These are phyloP conservation scores for Ogataea pignaliae DNA, from an alignment of 805 yeast species.

Conservation along the genomic window DNA sequence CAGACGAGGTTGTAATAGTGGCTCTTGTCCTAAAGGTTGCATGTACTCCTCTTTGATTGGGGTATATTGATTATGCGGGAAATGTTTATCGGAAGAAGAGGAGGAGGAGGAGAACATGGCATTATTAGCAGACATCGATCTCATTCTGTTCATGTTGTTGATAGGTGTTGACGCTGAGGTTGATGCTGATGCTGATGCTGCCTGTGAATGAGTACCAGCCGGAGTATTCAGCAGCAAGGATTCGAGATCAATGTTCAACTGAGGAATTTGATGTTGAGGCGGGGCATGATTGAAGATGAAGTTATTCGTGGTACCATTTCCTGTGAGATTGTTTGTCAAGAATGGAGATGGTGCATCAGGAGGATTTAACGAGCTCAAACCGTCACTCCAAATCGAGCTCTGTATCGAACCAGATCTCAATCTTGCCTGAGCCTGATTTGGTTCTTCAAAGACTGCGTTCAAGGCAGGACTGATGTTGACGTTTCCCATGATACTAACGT, in stretches of 20 bases:
- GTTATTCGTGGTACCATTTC: constrained; percentile 13
- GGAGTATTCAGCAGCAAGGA: constrained; percentile 3
- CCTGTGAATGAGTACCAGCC: too few relatives aligned
- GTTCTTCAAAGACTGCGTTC: constrained; percentile 26
- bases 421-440: constrained; percentile 25
- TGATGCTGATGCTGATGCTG: constrained; percentile 17
- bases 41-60: constrained; percentile 22
- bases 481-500: constrained; percentile 4
- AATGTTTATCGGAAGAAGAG: constrained; percentile 29
- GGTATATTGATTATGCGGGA: constrained; percentile 17
- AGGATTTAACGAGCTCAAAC: constrained; percentile 17
- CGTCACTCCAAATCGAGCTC: constrained; percentile 60
- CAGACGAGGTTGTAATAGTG: constrained; percentile 6
- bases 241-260: constrained; percentile 23
- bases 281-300: constrained; percentile 1
- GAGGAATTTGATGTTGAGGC: constrained; percentile 20
- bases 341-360: constrained; percentile 17
- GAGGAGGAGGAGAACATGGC: constrained; percentile 24
- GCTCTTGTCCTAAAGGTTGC: constrained; percentile 6
- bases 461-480: constrained; percentile 22
- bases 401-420: constrained; percentile 54
- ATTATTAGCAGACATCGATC: constrained; percentile 48
- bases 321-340: constrained; percentile 8
- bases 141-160: constrained; percentile 29
- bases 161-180: constrained; percentile 9